A percentile compares a stretch with the other conserved stretches of the same genome.
Evolutionary conservation across 306 rosid species (phyloP).

Genomic region (Gynostemma pentaphyllum): DNA sequence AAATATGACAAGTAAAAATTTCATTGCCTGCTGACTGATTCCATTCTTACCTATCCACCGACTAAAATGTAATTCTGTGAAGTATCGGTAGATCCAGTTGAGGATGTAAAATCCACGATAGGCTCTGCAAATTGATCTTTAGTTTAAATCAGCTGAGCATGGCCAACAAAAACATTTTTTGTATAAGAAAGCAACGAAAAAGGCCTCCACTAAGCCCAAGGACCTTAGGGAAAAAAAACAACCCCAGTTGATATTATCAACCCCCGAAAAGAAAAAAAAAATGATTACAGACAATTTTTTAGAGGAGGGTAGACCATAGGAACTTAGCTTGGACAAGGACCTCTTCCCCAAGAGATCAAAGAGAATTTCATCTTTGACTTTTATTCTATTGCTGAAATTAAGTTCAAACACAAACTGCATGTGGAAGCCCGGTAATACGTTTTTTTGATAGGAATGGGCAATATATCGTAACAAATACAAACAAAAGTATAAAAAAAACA

Average conservation of each 20-base stretch:
- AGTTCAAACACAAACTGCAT: neutral
- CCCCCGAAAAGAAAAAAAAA: no score
- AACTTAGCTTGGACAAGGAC: neutral
- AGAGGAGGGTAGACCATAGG: neutral
- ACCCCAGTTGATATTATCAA: no score
- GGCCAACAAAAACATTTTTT: neutral
- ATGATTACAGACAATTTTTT: neutral
- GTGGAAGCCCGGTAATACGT: neutral
- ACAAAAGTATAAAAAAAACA: neutral
- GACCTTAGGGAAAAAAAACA: no score
- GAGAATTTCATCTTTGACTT: neutral
- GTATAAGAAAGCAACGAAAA: neutral
- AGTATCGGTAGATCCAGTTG: conserved; percentile 94
- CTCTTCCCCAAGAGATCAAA: neutral
- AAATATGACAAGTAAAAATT: neutral
- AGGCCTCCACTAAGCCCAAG: no score
- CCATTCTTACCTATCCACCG: conserved; percentile 66
- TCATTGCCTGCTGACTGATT: neutral
- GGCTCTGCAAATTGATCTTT: conserved; percentile 51
- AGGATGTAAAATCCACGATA: conserved; percentile 90
- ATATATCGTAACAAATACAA: neutral
- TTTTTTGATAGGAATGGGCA: no score
- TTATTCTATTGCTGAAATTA: neutral
- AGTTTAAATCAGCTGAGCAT: neutral
- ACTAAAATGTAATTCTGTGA: conserved; percentile 55